Evolutionary conservation across 1,284 basidiomycete species (phyloP).

Genomic region (Ceratobasidium sp.): DNA sequence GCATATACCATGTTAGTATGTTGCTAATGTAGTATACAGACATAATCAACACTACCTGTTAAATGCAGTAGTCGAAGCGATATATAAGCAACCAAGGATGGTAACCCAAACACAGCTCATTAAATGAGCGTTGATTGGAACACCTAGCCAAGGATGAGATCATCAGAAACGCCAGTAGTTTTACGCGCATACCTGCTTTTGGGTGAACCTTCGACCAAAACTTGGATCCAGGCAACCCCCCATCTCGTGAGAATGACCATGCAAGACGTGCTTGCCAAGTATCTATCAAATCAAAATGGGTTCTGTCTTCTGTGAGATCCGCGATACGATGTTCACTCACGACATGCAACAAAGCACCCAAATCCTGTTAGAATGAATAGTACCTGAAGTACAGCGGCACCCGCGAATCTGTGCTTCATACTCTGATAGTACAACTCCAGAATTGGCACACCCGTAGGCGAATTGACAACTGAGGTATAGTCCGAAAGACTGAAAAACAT

Average conservation of each 20-base stretch:
- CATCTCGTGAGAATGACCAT: slow-evolving; percentile 32
- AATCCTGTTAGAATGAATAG: slow-evolving; percentile 11
- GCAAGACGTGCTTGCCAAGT: slow-evolving; percentile 36
- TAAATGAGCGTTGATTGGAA: slow-evolving; percentile 22
- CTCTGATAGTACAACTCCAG: slow-evolving; percentile 29
- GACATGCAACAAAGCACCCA: slow-evolving; percentile 29
- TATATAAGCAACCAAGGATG: slow-evolving; percentile 15
- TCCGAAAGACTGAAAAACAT: slow-evolving; percentile 34
- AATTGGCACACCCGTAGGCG: slow-evolving; percentile 21
- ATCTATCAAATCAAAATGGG: not conserved
- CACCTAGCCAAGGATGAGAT: not conserved
- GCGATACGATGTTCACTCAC: not conserved
- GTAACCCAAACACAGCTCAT: slow-evolving; percentile 36
- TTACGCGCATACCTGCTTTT: not conserved
- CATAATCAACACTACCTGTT: not conserved
- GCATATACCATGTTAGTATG: not conserved
- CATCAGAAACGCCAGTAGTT: not conserved
- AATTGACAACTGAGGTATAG: not conserved
- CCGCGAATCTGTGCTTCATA: slow-evolving; percentile 7
- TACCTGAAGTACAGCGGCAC: slow-evolving; percentile 11
- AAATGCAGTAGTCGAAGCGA: slow-evolving; percentile 29
- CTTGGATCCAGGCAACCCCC: slow-evolving; percentile 28
- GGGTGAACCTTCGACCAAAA: slow-evolving; percentile 24
- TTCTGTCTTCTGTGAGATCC: not conserved
- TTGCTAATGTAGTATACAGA: not conserved